These are phyloP conservation scores for Datisca glomerata DNA, from an alignment of 306 rosid genomes.

Conservation along the genomic window DNA sequence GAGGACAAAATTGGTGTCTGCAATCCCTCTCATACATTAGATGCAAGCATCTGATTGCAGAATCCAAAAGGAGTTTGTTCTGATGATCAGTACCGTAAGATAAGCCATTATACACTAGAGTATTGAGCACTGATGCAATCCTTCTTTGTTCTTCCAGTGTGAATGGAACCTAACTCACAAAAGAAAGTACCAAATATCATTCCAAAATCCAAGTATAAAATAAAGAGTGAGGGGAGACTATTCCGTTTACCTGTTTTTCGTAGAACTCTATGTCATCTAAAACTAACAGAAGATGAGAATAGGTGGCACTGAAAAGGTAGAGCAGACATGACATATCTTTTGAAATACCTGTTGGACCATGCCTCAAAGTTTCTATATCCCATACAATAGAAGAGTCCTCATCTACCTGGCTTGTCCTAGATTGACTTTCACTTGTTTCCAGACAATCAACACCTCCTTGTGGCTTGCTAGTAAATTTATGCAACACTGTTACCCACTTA, in stretches of 20 bases:
- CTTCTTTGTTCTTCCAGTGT: constrained; percentile 76
- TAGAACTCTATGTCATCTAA: constrained; percentile 97
- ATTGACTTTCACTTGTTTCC: constrained; percentile 21
- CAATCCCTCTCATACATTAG: constrained; percentile 95
- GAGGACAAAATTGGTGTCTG: constrained; percentile 90
- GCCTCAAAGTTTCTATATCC: constrained; percentile 64
- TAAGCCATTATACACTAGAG: constrained; percentile 82
- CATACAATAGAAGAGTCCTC: constrained; percentile 52
- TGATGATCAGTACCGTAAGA: constrained; percentile 42
- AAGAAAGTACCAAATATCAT: constrained; percentile 10
- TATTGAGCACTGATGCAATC: constrained; percentile 76
- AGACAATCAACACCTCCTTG: constrained; percentile 29
- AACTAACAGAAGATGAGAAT: constrained; percentile 86
- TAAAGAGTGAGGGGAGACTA: constrained; percentile 5
- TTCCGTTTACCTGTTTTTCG: constrained; percentile 66
- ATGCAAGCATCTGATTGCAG: constrained; percentile 91
- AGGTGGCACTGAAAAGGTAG: constrained; percentile 87
- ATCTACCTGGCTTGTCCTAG: constrained; percentile 33
- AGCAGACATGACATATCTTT: constrained; percentile 58
- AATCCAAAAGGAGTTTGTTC: constrained; percentile 58
- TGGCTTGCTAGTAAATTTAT: constrained; percentile 68
- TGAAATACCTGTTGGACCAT: constrained; percentile 74
- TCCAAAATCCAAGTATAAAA: constrained; percentile 6
- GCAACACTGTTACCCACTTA: constrained; percentile 66
- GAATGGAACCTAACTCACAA: constrained; percentile 66